Evolutionary conservation across 345 rosid genomes (phyloP), one percentile per base, ranked within the genome.

Genomic region (Aquilaria sinensis): DNA sequence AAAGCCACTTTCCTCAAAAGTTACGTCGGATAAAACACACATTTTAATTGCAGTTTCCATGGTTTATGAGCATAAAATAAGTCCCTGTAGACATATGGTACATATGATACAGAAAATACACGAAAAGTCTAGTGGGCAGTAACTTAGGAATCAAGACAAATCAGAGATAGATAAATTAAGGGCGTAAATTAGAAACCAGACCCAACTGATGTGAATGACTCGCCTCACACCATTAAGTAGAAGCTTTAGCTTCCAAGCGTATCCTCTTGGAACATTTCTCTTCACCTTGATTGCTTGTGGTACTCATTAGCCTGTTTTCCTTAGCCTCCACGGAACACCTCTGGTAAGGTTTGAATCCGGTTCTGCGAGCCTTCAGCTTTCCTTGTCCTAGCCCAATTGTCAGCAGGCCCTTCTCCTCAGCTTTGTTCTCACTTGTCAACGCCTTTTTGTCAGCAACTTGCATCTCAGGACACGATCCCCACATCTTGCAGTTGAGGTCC

Each of bases 311-410:
- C 67, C 71, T 83, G 74, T 69, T 81, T 60, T 89, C 97, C 58
- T 72, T 84, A 51, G 90, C 92, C 81, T 93, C 97, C 70, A 80
- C 51, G 0, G 91, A 84, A 70, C 94, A 92, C 74, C 97, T 82
- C 76, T 89, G 89, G 81, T 92, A 92, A 33, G 98, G 98, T 68
- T 85, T 92, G 68, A 92, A 92, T 66, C 98, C 96, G 47, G 96
- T 87, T 58, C 83, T 78, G 54, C 74, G 80, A 51, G 81, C 71
- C 77, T 74, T 37, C 12, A 80, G 73, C 70, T 74, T 86, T 65
- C 75, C 84, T 29, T 67, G 57, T 71, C 83, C 86, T 43, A 85
- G 80, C 43, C 43, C 89, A 4, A 83, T 69, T 13, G 83, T 76
- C n/a, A 75, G 77, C 46, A 83, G 74, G 51, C 84, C 81, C 47